phyloP scores from a whole-genome alignment of 257 asterid species.

The Solanum rostratum region DNA sequence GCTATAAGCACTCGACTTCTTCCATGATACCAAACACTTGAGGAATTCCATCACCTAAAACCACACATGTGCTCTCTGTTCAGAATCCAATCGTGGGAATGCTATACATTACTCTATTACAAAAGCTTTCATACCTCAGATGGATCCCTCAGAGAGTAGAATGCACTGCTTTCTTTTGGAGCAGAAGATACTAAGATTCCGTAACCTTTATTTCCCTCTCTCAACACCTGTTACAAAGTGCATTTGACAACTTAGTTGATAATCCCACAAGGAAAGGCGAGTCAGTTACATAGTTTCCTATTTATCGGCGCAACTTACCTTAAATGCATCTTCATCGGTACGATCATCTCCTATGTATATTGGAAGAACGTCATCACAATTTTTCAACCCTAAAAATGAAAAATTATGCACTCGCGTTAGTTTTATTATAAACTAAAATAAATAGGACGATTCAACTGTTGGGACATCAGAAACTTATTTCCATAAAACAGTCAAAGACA shows the following conservation, averaged over 20 bases:
- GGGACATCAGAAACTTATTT: neutral
- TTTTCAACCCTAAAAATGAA: slow-evolving; percentile 37
- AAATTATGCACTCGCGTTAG: neutral
- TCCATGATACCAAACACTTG: slow-evolving; percentile 59
- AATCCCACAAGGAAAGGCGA: neutral
- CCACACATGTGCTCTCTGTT: neutral
- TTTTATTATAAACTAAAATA: neutral
- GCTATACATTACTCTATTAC: neutral
- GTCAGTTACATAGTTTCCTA: neutral
- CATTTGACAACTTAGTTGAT: neutral
- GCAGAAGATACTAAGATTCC: slow-evolving; percentile 83
- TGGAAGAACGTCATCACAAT: slow-evolving; percentile 64
- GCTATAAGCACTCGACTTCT: slow-evolving; percentile 25
- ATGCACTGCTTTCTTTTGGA: slow-evolving; percentile 84
- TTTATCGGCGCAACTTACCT: slow-evolving; percentile 30
- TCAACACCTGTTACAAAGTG: slow-evolving; percentile 38
- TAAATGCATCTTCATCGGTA: slow-evolving; percentile 95
- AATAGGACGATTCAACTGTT: neutral
- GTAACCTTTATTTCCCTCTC: slow-evolving; percentile 57
- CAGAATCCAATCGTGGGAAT: neutral
- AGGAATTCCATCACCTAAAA: slow-evolving; percentile 83
- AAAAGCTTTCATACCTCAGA: slow-evolving; percentile 49
- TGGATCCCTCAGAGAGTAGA: slow-evolving; percentile 81
- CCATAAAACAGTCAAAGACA: neutral
- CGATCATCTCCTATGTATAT: slow-evolving; percentile 94